Evolutionary conservation across 192 early-diverging fungal species (phyloP), one percentile per base, ranked within the genome.

Genomic region (Coemansia sp.): DNA sequence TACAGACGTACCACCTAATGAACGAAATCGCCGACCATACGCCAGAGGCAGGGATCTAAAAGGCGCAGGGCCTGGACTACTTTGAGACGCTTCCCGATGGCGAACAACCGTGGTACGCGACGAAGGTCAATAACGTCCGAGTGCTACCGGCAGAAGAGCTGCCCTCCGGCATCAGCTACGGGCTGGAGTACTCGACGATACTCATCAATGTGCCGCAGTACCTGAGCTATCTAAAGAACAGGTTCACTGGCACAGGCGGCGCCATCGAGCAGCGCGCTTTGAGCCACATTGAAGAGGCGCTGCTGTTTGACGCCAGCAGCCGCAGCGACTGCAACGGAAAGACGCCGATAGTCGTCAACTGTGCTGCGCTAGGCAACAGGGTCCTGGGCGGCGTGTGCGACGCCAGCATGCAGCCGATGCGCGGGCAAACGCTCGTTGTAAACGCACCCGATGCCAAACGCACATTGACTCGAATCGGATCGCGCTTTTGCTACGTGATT

Each of bases 401-500:
- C 64, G 32, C 43, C 14, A 62, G 84, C 11, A 82, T 95, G 63
- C 94, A 86, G 69, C 89, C 95, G 2, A 88, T 88, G 12, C 86
- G 94, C 7, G 95, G 95, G 3, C 94, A 96, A 71, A 91, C 86
- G 20, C 83, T 95, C 4, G 67, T 93, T n/a, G 87, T 93, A 17
- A 60, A 83, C 9, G 93, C 92, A 3, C 90, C 90, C 12, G 82
- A 89, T 40, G 87, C 89, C 14, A 85, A 89, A 40, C 74, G 81
- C 53, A 93, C 91, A 8, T 80, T 91, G 51, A 81, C 80, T 65
- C 62, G 58, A 58, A 62, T 70, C 2, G 84, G 42, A 73, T 71
- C 53, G 53, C 71, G 17, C 40, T 71, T 69, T 35, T 54, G 57
- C 53, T 80, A 82, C 42, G 65, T 73, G 45, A 82, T 82, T 39